phyloP scores from a whole-genome alignment of 2,329 filamentous ascomycete species.

The Plenodomus tracheiphilus region DNA sequence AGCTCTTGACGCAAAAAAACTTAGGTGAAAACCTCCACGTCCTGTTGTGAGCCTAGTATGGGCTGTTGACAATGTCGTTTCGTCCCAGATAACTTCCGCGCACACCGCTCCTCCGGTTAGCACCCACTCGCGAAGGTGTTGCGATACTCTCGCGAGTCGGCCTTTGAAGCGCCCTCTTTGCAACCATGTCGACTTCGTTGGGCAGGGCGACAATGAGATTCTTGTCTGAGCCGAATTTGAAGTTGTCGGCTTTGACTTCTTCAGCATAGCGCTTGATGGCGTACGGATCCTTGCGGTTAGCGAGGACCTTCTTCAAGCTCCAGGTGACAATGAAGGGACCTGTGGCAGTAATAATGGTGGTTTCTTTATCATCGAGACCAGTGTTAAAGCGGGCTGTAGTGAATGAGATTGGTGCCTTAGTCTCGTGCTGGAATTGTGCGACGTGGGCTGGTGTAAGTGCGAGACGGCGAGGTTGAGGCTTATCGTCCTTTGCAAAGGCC shows the following conservation, averaged over 20 bases:
- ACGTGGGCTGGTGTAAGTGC: slow-evolving; percentile 89
- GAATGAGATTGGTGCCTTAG: slow-evolving; percentile 81
- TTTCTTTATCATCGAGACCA: slow-evolving; percentile 77
- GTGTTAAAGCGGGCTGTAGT: slow-evolving; percentile 94
- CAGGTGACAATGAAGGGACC: slow-evolving; percentile 97
- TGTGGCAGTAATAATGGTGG: slow-evolving; percentile 93
- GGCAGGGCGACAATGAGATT: slow-evolving; percentile 96
- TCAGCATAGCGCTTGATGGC: slow-evolving; percentile 95
- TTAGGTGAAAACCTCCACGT: neutral
- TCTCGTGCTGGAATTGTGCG: slow-evolving; percentile 97
- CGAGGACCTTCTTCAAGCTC: slow-evolving; percentile 87
- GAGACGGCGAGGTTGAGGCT: slow-evolving; percentile 89
- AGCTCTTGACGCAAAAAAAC: neutral
- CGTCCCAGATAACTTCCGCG: slow-evolving; percentile 73
- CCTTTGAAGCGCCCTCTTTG: slow-evolving; percentile 78
- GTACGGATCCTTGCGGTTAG: slow-evolving; percentile 83
- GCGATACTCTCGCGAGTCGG: slow-evolving; percentile 94
- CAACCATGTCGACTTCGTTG: slow-evolving; percentile 98
- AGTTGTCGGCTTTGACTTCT: slow-evolving; percentile 96
- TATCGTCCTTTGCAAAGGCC: slow-evolving; percentile 86
- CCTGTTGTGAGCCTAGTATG: slow-evolving; percentile 50
- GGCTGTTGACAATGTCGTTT: slow-evolving; percentile 81
- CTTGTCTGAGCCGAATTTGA: slow-evolving; percentile 95
- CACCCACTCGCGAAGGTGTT: slow-evolving; percentile 54
- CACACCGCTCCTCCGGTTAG: slow-evolving; percentile 35